Evolutionary conservation across 1,284 basidiomycete genomes (phyloP), one percentile per base, ranked within the genome.

Genomic region (Rhodotorula sp.): DNA sequence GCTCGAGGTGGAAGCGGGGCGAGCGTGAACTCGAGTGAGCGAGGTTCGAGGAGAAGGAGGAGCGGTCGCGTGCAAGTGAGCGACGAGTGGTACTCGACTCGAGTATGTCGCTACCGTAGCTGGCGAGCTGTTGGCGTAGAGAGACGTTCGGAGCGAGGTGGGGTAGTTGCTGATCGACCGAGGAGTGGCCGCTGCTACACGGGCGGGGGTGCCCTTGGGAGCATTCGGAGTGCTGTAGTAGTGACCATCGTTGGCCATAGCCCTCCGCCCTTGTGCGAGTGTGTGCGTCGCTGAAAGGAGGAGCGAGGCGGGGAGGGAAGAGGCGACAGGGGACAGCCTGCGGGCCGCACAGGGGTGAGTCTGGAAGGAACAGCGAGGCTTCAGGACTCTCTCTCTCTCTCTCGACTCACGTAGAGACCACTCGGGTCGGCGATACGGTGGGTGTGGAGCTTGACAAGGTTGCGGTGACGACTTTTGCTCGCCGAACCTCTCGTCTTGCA

Each of bases 101-200:
- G 34, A 19, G 14, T 52, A 56, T 18, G 62, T 47, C 34, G 19
- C 7, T 15, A 34, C 19, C 23, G 18, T 7, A 43, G 34, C 10
- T 6, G 60, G 48, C 1, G 61, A 34, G 3, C 48, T 5, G 2
- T 34, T 28, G 26, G 49, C 52, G 49, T 66, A 68, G 57, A 71
- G 66, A 14, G 70, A 62, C 2, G 69, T 61, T 18, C 70, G 62
- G 43, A 71, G 66, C 5, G 69, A 56, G 38, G 65, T 34, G 43
- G 65, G 69, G 58, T 64, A 70, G 7, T 57, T 21, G 16, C 61
- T 4, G 69, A 67, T 45, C 62, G 26, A 26, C 2, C 52, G 65
- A 15, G 57, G 64, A 8, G 64, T 57, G 21, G 63, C 63, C 28
- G 64, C 38, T 43, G 64, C 38, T 43, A 43, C 38, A 43, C 38